phyloP scores from a whole-genome alignment of 805 yeast genomes.

The Monosporozyma siamensis region DNA sequence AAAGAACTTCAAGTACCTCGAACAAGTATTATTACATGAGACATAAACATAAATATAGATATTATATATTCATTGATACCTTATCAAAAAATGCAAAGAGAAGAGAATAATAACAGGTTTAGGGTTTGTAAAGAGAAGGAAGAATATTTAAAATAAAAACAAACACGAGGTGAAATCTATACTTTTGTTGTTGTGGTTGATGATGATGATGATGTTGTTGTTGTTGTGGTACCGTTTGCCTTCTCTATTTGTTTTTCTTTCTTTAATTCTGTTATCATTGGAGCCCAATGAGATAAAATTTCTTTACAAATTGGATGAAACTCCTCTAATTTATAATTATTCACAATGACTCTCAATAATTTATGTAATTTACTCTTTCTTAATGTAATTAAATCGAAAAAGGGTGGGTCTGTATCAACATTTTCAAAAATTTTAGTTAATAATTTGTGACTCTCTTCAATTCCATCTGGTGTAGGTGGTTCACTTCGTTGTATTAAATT shows the following conservation, averaged over 20 bases:
- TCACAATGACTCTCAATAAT: slow-evolving; percentile 23
- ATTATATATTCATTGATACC: too few relatives aligned
- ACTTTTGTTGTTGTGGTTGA: too few relatives aligned
- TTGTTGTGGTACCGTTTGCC: neutral
- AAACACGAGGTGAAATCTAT: too few relatives aligned
- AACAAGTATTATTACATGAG: too few relatives aligned
- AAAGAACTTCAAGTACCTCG: too few relatives aligned
- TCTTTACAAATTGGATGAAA: slow-evolving; percentile 24
- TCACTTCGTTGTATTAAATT: slow-evolving; percentile 26
- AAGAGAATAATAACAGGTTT: too few relatives aligned
- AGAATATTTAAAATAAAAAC: too few relatives aligned
- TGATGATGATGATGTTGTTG: neutral
- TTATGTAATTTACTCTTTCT: slow-evolving; percentile 26
- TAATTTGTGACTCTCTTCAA: slow-evolving; percentile 22
- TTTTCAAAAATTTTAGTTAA: slow-evolving; percentile 21
- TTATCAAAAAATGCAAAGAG: too few relatives aligned
- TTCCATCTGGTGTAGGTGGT: slow-evolving; percentile 20
- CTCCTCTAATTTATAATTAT: slow-evolving; percentile 19
- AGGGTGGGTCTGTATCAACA: slow-evolving; percentile 19
- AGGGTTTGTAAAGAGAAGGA: too few relatives aligned
- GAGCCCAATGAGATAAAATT: slow-evolving; percentile 21
- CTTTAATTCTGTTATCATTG: slow-evolving; percentile 17
- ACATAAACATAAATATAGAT: too few relatives aligned
- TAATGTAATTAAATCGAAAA: slow-evolving; percentile 26
- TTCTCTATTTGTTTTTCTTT: slow-evolving; percentile 13